Base-by-base conservation (phyloP, 2,329 filamentous ascomycete genomes). In the Trichophaea hybrida region DNA sequence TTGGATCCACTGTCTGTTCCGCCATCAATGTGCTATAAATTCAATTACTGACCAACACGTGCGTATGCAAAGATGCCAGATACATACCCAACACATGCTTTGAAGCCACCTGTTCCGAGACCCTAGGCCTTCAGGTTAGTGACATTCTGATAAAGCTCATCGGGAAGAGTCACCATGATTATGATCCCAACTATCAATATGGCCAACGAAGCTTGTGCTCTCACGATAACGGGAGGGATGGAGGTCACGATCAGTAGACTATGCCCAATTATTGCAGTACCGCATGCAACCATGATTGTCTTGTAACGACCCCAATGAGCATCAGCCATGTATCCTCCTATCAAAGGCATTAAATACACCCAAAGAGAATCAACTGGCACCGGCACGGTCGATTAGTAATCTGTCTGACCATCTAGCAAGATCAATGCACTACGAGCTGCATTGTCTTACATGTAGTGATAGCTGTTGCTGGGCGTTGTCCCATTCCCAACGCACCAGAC, bases 21-120 rank as follows among this genome's bases (percentile, higher is more conserved):
- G 4, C 75, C 77, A 60, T 81, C 78, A 37, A 75, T 75, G 70
- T 84, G 83, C 71, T 88, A 83, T 68, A 10, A 50, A 24, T 24
- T 24, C 24, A 24, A 50, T 50, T 5, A 53, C 13, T n/a, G 6
- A 33, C 37, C 12, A 53, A 13, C 34, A 37, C 33, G n/a, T 33
- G 13, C n/a, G 24, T 53, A 37, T 12, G 10, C 32, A 17, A 17
- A n/a, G 31, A 37, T 31, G 12, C 2, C 7, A 10, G n/a, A 7
- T 13, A 46, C 53, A 5, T n/a, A 55, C 53, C 53, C 31, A 48
- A 90, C 85, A 69, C 89, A 90, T 64, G 83, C 80, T 75, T 90
- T 91, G 79, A 90, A 88, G 68, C 86, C 84, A 62, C 86, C 86
- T 1, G 85, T 87, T 48, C 86, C 86, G 24, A 53, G 13, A 7